Evolutionary conservation across 371 early-diverging fungal species (phyloP), one percentile per base, ranked within the genome.

Genomic region (Rhizopus arrhizus): DNA sequence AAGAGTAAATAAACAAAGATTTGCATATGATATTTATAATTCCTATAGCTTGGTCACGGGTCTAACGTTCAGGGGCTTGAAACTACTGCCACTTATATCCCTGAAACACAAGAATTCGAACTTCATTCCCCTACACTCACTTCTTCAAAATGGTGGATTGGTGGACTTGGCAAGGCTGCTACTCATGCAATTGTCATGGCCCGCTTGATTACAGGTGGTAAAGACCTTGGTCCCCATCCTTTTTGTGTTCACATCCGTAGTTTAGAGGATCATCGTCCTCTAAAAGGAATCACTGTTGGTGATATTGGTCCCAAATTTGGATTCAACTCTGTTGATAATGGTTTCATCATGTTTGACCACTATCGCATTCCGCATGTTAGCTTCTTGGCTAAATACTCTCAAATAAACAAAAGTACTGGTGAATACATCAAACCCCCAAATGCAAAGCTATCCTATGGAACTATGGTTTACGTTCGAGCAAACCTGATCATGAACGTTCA

Each of bases 271-370:
- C 95, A 95, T 69, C 80, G 74, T 16, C 85, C 86, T 40, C 58
- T 93, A 58, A 79, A 87, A 3, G 95, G 95, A n/a, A 84, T 97
- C 53, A 86, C 88, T 8, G 90, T 95, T 22, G 94, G 90, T 58
- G 96, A 97, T 61, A 87, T 93, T 62, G 97, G 97, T 2, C 89
- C 94, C 34, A 95, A 95, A 76, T 85, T 91, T 31, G 96, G 96
- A 8, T 85, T 85, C 68, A 87, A 89, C 45, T 70, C 85, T 0
- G 84, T 92, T 69, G 95, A 95, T 75, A 94, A 93, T 66, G 95
- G 95, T 32, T 93, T 87, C 75, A 75, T 93, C 62, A 69, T 88
- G 55, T 89, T 94, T 59, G 81, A 91, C 64, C 81, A 85, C 49
- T 88, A 87, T 52, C 89, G 91, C 38, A 81, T 95, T 34, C 93